Percentiles rank a stretch among this genome's conserved stretches.
Conservation (phyloP, 176 grass and related monocot species). For the Ananas comosus region DNA sequence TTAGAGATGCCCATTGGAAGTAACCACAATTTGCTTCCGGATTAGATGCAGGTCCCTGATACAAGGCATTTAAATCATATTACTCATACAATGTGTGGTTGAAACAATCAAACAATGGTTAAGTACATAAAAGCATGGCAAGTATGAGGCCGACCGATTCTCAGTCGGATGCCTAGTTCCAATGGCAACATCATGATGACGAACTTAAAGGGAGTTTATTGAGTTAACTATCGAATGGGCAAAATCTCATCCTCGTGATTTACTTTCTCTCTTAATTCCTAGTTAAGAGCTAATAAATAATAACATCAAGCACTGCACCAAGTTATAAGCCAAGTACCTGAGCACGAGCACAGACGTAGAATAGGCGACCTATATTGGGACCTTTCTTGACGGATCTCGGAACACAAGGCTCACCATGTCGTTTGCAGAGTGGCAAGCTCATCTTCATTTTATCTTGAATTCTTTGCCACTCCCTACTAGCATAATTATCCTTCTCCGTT, state of each 20-base stretch:
- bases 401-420: slow-evolving; percentile 91
- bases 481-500: slow-evolving; percentile 36
- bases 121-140: neutral
- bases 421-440: slow-evolving; percentile 82
- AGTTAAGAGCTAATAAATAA: slow-evolving; percentile 1
- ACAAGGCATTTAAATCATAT: slow-evolving; percentile 12
- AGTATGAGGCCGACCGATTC: neutral
- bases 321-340: slow-evolving; percentile 38
- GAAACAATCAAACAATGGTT: neutral
- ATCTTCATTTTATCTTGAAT: slow-evolving; percentile 95
- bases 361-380: slow-evolving; percentile 62
- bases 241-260: too few species aligned
- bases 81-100: neutral
- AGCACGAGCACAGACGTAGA: slow-evolving; percentile 93
- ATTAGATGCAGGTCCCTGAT: slow-evolving; percentile 76
- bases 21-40: slow-evolving; percentile 80
- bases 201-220: too few species aligned
- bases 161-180: too few species aligned
- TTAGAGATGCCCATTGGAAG: slow-evolving; percentile 82
- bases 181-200: too few species aligned
- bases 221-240: too few species aligned
- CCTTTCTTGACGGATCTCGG: slow-evolving; percentile 96
- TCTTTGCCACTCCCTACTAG: slow-evolving; percentile 66
- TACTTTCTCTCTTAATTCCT: too few species aligned
- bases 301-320: neutral